Evolutionary conservation across 768 basidiomycete species (phyloP).

Genomic region (Macrolepiota albuminosa): DNA sequence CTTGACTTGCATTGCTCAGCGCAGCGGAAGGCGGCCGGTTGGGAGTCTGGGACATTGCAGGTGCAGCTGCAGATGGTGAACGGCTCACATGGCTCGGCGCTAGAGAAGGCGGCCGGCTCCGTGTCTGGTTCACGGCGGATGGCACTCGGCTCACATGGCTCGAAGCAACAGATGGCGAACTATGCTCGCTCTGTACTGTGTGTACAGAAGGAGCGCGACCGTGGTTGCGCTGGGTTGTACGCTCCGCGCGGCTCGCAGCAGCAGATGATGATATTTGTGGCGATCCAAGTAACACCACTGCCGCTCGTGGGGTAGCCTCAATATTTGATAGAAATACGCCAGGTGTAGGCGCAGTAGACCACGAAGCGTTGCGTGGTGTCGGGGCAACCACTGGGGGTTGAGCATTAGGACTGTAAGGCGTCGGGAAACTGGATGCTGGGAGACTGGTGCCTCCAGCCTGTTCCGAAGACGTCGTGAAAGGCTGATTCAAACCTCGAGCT

Average conservation of each 20-base stretch:
- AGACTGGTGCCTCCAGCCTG: not conserved
- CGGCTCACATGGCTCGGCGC: conserved; percentile 1
- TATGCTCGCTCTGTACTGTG: not conserved
- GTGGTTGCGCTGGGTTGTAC: not conserved
- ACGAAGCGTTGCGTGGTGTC: not conserved
- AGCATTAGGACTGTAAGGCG: not conserved
- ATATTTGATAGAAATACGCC: not conserved
- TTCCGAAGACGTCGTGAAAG: not conserved
- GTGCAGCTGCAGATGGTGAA: conserved; percentile 1
- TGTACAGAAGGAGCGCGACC: not conserved
- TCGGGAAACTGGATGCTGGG: not conserved
- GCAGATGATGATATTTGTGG: not conserved
- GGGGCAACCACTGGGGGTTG: not conserved
- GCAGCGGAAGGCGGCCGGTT: not conserved
- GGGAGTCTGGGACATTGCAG: not conserved
- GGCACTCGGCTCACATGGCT: not conserved
- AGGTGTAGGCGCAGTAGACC: not conserved
- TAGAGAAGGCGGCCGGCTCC: not conserved
- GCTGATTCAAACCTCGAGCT: not conserved
- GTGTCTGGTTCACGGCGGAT: not conserved
- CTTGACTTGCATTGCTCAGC: not conserved
- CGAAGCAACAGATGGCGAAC: not conserved
- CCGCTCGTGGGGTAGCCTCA: not conserved
- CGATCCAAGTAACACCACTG: not conserved
- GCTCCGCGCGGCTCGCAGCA: conserved; percentile 1